These are phyloP conservation scores for Clavispora phyllophila DNA, from an alignment of 805 yeast species.

Conservation along the genomic window DNA sequence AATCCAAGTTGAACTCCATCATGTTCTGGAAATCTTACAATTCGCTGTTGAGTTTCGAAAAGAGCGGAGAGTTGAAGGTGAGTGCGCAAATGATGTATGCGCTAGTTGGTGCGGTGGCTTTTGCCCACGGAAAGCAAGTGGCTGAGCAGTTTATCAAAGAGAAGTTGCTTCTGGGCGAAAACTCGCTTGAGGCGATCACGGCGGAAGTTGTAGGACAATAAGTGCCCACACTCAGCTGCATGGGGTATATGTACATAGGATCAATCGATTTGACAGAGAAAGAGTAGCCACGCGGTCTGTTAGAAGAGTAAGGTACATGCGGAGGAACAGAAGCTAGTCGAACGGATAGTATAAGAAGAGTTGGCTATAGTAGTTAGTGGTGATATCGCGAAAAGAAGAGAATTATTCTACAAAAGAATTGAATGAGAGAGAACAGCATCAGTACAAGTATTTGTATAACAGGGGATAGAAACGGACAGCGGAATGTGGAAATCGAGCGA, in stretches of 20 bases:
- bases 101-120: conserved; percentile 63
- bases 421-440: too few species aligned
- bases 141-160: conserved; percentile 55
- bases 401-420: too few species aligned
- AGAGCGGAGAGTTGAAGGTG: conserved; percentile 54
- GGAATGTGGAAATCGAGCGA: too few species aligned
- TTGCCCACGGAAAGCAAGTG: conserved; percentile 53
- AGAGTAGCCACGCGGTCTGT: not conserved
- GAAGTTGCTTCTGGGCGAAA: conserved; percentile 36
- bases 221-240: not conserved
- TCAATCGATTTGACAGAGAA: not conserved
- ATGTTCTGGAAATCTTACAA: conserved; percentile 67
- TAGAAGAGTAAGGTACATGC: too few species aligned
- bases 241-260: conserved; percentile 1
- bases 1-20: conserved; percentile 42
- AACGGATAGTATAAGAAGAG: too few species aligned
- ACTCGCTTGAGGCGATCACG: conserved; percentile 33
- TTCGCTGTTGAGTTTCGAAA: conserved; percentile 38
- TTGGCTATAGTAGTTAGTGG: too few species aligned
- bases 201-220: conserved; percentile 13
- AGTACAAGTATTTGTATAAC: too few species aligned
- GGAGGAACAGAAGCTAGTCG: too few species aligned
- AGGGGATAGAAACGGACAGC: too few species aligned
- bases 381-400: too few species aligned
- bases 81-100: conserved; percentile 54